Evolutionary conservation across 495 filamentous ascomycete species (phyloP), one percentile per base, ranked within the genome.

Genomic region (Annulohypoxylon nitens): DNA sequence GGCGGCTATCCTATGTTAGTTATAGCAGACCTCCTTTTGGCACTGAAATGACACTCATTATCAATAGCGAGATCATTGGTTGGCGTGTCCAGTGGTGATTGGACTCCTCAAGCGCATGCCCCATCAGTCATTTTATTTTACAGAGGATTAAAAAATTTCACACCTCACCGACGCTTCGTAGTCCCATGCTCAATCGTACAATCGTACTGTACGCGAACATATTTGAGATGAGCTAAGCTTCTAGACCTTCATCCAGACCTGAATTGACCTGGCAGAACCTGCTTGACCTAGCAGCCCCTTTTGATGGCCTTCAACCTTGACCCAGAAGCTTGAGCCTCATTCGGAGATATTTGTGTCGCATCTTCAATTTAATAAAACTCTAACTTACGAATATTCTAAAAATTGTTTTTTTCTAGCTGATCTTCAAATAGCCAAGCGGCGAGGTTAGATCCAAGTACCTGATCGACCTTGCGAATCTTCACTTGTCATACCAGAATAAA

Each of bases 61-160:
- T 53, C 64, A 69, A 61, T 66, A 16, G 57, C 34, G 65, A 54
- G 65, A 60, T 69, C 48, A 43, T 41, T 2, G 67, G 55, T 26
- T 47, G 55, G 69, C 69, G 73, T 75, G 69, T 75, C 68, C 50
- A 45, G 33, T 37, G 18, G 37, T 69, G 69, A 75, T 75, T 75
- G 69, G 73, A 55, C 54, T 59, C 36, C 39, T 20, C 39, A 72
- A 58, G 64, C 73, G 73, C 65, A 39, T 69, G 65, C 73, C 69
- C 73, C 73, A 62, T 69, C 54, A 37, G 45, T 68, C 64, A 64
- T 65, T 61, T 73, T 73, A 47, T 47, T 47, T 47, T 47, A 20
- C n/a, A 8, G n/a, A 47, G 16, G 51, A 67, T 48, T 67, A 69
- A 66, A 23, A 50, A 23, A 26, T 36, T 67, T 68, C 57, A 41